phyloP scores from a whole-genome alignment of 495 filamentous ascomycete species.

The Filosporella fistucella region DNA sequence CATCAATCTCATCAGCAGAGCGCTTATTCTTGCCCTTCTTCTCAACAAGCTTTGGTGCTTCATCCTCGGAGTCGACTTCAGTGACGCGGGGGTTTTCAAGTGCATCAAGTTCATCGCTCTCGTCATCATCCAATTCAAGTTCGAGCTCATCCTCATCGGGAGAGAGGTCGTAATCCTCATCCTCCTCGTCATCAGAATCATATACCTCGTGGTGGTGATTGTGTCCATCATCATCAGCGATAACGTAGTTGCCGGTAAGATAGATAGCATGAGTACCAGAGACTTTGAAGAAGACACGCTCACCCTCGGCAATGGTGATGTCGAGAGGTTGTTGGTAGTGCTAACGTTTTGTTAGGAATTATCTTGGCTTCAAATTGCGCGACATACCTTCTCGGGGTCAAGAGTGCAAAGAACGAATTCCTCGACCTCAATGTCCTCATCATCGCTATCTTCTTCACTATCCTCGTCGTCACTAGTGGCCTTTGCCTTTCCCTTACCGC shows the following conservation, averaged over 20 bases:
- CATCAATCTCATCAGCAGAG: constrained; percentile 65
- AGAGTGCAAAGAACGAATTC: constrained; percentile 92
- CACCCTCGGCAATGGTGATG: constrained; percentile 79
- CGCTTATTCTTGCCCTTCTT: constrained; percentile 88
- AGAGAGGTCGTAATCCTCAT: constrained; percentile 74
- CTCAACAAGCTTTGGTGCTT: constrained; percentile 68
- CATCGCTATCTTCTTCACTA: constrained; percentile 54
- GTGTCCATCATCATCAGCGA: constrained; percentile 47
- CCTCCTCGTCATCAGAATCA: constrained; percentile 61
- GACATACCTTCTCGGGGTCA: constrained; percentile 56
- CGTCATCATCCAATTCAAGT: constrained; percentile 55
- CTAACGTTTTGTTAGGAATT: background rate
- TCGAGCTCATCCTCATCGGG: constrained; percentile 72
- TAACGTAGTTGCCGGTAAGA: constrained; percentile 93
- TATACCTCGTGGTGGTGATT: constrained; percentile 47
- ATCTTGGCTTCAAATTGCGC: background rate
- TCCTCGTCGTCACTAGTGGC: constrained; percentile 61
- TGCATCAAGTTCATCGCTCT: constrained; percentile 79
- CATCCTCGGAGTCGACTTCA: constrained; percentile 74
- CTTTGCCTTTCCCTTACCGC: constrained; percentile 79
- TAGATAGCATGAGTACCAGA: constrained; percentile 84
- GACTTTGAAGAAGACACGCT: constrained; percentile 87
- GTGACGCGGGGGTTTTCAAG: constrained; percentile 76
- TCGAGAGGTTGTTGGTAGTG: constrained; percentile 82
- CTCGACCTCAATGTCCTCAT: constrained; percentile 67